Evolutionary conservation across 495 filamentous ascomycete species (phyloP).

Genomic region (Recurvomyces mirabilis): DNA sequence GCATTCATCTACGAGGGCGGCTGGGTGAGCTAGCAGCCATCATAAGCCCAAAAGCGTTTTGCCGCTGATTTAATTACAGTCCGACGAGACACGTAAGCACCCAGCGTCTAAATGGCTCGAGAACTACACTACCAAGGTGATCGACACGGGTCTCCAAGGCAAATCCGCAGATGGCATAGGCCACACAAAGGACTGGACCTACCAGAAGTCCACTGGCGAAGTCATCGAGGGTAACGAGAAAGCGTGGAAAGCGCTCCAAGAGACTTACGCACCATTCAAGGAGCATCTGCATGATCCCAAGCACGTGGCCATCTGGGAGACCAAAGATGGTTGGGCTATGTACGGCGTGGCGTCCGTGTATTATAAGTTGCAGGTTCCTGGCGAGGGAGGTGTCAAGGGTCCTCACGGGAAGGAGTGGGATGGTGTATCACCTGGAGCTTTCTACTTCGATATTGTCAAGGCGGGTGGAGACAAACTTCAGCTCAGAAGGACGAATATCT

Average conservation of each 20-base stretch:
- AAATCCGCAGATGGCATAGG: background rate
- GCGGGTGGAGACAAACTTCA: conserved; percentile 2
- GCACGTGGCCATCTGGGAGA: conserved; percentile 9
- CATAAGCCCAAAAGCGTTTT: too few species aligned
- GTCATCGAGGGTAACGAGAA: conserved; percentile 7
- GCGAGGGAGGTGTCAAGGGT: conserved; percentile 6
- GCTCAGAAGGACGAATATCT: conserved; percentile 13
- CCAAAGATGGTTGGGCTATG: conserved; percentile 13
- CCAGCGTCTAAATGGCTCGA: conserved; percentile 13
- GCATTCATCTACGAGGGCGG: conserved; percentile 9
- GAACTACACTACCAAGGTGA: conserved; percentile 9
- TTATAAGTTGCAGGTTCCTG: conserved; percentile 9
- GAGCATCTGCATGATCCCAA: conserved; percentile 8
- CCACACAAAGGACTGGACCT: conserved; percentile 1
- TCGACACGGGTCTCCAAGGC: conserved; percentile 4
- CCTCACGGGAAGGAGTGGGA: conserved; percentile 14
- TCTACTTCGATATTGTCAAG: conserved; percentile 7
- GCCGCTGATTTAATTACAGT: background rate
- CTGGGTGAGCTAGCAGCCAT: too few species aligned
- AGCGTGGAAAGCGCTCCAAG: conserved; percentile 8
- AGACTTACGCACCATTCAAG: conserved; percentile 12
- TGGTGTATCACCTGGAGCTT: conserved; percentile 5
- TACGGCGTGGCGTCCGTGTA: conserved; percentile 6
- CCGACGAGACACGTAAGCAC: conserved; percentile 10
- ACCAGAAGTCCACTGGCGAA: conserved; percentile 10